Conservation (phyloP, 331 rosid species). For the Phaseolus coccineus region DNA sequence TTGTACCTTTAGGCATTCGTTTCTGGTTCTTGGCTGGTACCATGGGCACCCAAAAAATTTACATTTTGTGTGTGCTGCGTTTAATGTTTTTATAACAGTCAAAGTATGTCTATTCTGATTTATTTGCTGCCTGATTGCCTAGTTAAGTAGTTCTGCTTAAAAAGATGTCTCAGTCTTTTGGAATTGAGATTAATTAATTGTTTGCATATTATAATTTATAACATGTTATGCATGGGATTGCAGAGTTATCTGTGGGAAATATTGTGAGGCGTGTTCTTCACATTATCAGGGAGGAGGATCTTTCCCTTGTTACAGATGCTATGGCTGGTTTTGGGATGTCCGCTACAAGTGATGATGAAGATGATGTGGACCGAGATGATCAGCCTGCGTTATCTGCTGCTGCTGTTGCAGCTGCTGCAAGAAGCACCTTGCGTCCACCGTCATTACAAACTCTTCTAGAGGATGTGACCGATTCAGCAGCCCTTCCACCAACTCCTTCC, state of each 20-base stretch:
- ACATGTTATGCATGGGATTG: conserved; percentile 45
- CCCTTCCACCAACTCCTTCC: conserved; percentile 69
- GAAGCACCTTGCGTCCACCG: conserved; percentile 92
- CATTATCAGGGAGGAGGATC: conserved; percentile 94
- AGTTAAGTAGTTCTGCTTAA: conserved; percentile 1
- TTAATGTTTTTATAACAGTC: conserved; percentile 1
- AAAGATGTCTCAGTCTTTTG: conserved; percentile 21
- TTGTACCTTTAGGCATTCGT: too few species aligned
- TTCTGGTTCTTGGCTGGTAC: not conserved
- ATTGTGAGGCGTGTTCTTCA: conserved; percentile 94
- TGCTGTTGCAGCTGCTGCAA: conserved; percentile 91
- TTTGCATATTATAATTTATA: conserved; percentile 41
- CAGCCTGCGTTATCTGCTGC: conserved; percentile 81
- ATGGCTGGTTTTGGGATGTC: conserved; percentile 77
- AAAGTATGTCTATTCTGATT: conserved; percentile 14
- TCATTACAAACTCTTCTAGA: conserved; percentile 95
- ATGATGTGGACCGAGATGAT: conserved; percentile 69
- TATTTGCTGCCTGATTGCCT: conserved; percentile 24
- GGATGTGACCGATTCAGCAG: conserved; percentile 67
- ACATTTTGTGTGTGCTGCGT: not conserved
- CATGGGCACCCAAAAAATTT: not conserved
- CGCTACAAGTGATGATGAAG: conserved; percentile 88
- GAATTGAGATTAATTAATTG: conserved; percentile 29
- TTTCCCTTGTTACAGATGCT: conserved; percentile 85
- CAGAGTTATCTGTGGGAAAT: conserved; percentile 98